phyloP scores from a whole-genome alignment of 2,329 filamentous ascomycete species.

The Colletotrichum tropicicola region DNA sequence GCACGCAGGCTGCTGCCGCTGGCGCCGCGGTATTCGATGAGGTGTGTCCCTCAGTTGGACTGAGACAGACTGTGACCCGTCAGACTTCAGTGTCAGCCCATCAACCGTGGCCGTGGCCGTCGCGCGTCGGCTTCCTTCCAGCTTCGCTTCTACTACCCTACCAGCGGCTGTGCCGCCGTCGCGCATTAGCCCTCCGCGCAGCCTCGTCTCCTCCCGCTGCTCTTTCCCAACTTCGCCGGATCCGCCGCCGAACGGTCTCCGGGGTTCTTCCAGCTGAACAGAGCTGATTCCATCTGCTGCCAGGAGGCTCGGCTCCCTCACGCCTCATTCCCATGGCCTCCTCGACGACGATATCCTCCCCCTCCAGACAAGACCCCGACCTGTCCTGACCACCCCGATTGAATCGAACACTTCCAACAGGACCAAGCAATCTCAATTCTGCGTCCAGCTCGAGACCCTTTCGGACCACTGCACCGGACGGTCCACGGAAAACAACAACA shows the following conservation, averaged over 20 bases:
- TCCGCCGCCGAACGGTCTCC: no score
- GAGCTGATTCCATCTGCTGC: neutral
- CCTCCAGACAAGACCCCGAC: neutral
- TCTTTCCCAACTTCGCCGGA: no score
- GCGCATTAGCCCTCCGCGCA: constrained; percentile 14
- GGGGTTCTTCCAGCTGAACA: neutral
- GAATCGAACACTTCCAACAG: neutral
- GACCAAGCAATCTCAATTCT: no score
- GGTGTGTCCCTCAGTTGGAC: no score
- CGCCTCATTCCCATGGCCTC: constrained; percentile 3
- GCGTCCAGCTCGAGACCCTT: neutral
- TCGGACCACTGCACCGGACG: neutral
- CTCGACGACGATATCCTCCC: neutral
- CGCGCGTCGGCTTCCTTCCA: neutral
- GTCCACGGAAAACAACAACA: neutral
- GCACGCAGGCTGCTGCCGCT: neutral
- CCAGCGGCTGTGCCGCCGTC: constrained; percentile 14
- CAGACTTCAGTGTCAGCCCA: neutral
- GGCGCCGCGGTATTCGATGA: no score
- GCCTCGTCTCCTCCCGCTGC: constrained; percentile 8
- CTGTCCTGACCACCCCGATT: neutral
- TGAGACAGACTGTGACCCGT: neutral
- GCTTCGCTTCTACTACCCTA: neutral
- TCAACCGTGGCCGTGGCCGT: neutral
- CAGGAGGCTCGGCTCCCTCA: constrained; percentile 15